Evolutionary conservation across 2,329 filamentous ascomycete genomes (phyloP), one percentile per base, ranked within the genome.

Genomic region (Aureobasidium sp.): DNA sequence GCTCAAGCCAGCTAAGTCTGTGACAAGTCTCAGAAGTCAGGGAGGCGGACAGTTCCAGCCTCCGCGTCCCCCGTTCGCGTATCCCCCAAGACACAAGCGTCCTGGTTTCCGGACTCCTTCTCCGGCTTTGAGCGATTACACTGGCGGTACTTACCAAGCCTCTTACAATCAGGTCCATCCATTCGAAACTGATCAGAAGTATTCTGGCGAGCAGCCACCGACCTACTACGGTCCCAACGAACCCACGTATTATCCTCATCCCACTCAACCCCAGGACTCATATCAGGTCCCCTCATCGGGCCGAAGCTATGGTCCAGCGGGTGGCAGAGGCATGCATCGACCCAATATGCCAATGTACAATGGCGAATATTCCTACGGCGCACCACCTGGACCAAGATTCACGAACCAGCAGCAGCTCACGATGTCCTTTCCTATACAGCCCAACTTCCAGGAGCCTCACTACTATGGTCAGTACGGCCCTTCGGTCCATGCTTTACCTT

Each of bases 11-110:
- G 61, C 61, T 25, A 62, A 62, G 25, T 81, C 79, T 12, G 70
- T 75, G n/a, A 72, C 73, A 20, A 81, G 76, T 66, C 67, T 80
- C 47, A 74, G 78, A 66, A 73, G 74, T 63, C 72, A 76, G 51
- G 76, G 75, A 25, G 69, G 70, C 45, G 68, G 69, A 51, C 69
- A 70, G 29, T 66, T 66, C 27, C 71, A 71, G 31, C 67, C 68
- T 9, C 68, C 72, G 67, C 70, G 70, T 51, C 76, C 73, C 29
- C 74, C 75, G 22, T 78, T 76, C 66, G 69, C 69, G 7, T 78
- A 79, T 65, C 76, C 75, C 1, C 73, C 72, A 56, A 71, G 76
- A 49, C 71, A 76, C 63, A 75, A 74, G 64, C 74, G 75, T 34
- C 73, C 74, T 15, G 74, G 74, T 15, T 75, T 76, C 65, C 72